Evolutionary conservation across 805 yeast species (phyloP).

Genomic region (Saccharomycopsis schoenii): DNA sequence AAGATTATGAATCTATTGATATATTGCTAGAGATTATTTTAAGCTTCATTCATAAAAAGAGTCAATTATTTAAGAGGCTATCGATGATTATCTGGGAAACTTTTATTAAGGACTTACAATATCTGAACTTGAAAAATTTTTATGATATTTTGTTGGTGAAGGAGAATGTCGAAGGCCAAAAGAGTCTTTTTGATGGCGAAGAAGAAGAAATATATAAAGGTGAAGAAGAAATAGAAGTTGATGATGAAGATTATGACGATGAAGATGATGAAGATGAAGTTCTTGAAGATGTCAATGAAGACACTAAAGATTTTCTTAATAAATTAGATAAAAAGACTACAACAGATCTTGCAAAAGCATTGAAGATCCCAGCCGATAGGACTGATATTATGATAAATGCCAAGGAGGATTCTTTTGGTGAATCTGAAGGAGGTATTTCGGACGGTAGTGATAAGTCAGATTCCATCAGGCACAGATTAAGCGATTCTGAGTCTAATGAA

Average conservation of each 20-base stretch:
- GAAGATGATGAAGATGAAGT: conserved; percentile 20
- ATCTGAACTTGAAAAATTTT: conserved; percentile 37
- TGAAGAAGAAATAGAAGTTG: conserved; percentile 29
- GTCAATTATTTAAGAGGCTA: conserved; percentile 46
- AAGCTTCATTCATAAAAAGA: conserved; percentile 25
- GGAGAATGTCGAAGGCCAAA: conserved; percentile 78
- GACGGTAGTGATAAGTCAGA: neutral
- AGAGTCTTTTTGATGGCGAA: conserved; percentile 56
- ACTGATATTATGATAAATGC: neutral
- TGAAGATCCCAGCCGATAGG: conserved; percentile 12
- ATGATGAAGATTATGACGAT: conserved; percentile 21
- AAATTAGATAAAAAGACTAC: conserved; percentile 16
- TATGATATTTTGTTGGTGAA: conserved; percentile 49
- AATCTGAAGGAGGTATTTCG: neutral
- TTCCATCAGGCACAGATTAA: conserved; percentile 25
- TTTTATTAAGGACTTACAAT: conserved; percentile 37
- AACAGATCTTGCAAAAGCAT: conserved; percentile 16
- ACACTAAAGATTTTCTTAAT: conserved; percentile 18
- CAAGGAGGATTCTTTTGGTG: conserved; percentile 42
- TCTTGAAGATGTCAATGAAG: conserved; percentile 18
- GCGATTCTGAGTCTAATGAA: conserved; percentile 36
- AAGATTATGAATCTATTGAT: conserved; percentile 11
- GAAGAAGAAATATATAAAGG: conserved; percentile 34
- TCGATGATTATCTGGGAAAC: conserved; percentile 49
- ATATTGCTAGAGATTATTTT: conserved; percentile 16